Evolutionary conservation across 2,329 filamentous ascomycete genomes (phyloP), one percentile per base, ranked within the genome.

Genomic region (Fusarium algeriense): DNA sequence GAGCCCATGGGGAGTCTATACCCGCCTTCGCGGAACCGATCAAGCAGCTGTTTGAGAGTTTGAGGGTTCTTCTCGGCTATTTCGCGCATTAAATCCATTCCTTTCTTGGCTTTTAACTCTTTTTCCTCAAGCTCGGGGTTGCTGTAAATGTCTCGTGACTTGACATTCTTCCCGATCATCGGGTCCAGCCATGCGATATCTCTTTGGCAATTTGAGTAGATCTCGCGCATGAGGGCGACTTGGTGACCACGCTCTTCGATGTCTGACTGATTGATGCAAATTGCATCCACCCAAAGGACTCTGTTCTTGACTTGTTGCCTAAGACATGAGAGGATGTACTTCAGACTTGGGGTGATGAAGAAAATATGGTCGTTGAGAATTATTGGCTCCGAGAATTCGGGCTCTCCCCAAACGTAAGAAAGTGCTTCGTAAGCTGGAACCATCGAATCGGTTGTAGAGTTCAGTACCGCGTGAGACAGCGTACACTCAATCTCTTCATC

Each of bases 171-270:
- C 4, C 54, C 59, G 4, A 61, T 45, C 7, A 69, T 17, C 1
- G 67, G 60, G 4, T 67, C 68, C 10, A 71, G 14, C 69, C 69
- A 71, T 2, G 69, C 64, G 6, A 71, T 64, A n/a, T 71, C 64
- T 19, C 43, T 30, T 5, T 60, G 9, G 2, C 69, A 71, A 5
- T 20, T 46, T 6, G 59, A 69, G n/a, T 69, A 71, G 1, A 71
- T 69, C 3, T 65, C 38, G 2, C 59, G 69, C 69, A 71, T 69
- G 1, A 69, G 12, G 2, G 32, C 23, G 3, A 71, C 69, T 23
- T 71, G 69, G 0, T 66, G 55, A 17, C 28, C 54, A 2, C 69
- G 64, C 9, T 72, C 69, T 13, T 26, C 9, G 4, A 58, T 6
- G 9, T 72, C 53, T 1, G 37, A 55, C 37, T 71, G 69, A 15